Conservation (phyloP, 192 early-diverging fungal genomes). For the Allomyces javanicus region DNA sequence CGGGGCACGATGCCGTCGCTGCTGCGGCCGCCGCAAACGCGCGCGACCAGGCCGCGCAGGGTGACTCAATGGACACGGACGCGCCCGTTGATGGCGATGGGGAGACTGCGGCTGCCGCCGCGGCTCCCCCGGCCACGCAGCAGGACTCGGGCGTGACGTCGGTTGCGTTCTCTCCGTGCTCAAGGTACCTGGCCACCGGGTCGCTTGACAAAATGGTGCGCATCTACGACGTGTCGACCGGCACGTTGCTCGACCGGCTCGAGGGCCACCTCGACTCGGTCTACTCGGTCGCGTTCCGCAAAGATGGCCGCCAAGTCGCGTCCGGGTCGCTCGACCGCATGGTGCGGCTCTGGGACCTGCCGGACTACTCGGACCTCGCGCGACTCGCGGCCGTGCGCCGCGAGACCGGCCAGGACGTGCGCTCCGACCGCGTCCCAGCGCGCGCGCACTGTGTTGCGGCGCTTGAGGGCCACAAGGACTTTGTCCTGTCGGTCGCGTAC, state of each 20-base stretch:
- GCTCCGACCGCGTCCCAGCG: slow-evolving; percentile 18
- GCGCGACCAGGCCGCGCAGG: no score
- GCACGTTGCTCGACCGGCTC: slow-evolving; percentile 63
- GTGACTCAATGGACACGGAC: no score
- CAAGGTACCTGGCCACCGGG: slow-evolving; percentile 65
- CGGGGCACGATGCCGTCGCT: not conserved
- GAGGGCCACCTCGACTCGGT: slow-evolving; percentile 92
- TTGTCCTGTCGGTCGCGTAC: slow-evolving; percentile 86
- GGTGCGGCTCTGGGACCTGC: slow-evolving; percentile 76
- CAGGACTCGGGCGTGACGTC: slow-evolving; percentile 89
- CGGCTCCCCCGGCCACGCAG: slow-evolving; percentile 14
- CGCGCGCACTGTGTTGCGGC: slow-evolving; percentile 14
- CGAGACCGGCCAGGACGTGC: slow-evolving; percentile 4
- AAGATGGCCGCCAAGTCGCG: slow-evolving; percentile 70
- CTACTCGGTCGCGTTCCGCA: slow-evolving; percentile 80
- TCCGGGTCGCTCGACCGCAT: slow-evolving; percentile 85
- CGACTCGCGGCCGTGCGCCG: slow-evolving; percentile 11
- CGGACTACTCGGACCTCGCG: slow-evolving; percentile 11
- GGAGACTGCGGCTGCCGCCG: not conserved
- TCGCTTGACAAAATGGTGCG: slow-evolving; percentile 85
- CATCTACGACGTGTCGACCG: slow-evolving; percentile 71
- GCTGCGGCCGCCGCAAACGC: no score
- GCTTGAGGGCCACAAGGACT: slow-evolving; percentile 64
- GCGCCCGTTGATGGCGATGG: no score
- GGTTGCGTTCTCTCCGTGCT: slow-evolving; percentile 83